These are phyloP conservation scores for Globisporangium cylindrosporum DNA, from an alignment of 352 stramenopile species.

Conservation along the genomic window DNA sequence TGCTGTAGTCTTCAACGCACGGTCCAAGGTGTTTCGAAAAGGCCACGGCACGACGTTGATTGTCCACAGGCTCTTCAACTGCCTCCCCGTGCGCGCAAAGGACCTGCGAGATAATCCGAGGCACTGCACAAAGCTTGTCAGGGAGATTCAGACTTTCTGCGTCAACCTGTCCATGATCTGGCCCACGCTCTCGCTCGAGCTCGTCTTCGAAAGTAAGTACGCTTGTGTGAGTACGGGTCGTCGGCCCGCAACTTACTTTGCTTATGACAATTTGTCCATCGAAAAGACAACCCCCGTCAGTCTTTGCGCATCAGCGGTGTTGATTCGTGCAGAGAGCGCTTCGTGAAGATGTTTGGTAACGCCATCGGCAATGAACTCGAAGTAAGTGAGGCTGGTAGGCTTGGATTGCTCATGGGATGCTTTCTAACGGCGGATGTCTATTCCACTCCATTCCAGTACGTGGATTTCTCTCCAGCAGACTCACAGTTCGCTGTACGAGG, in stretches of 20 bases:
- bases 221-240: not conserved
- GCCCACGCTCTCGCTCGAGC: constrained; percentile 55
- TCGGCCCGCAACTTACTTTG: not conserved
- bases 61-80: constrained; percentile 54
- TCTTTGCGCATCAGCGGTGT: constrained; percentile 15
- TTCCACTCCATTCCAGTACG: constrained; percentile 24
- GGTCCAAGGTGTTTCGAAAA: constrained; percentile 32
- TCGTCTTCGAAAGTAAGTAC: constrained; percentile 41
- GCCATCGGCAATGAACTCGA: constrained; percentile 40
- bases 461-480: constrained; percentile 23
- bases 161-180: constrained; percentile 69
- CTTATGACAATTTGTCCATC: not conserved
- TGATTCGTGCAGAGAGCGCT: constrained; percentile 31
- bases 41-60: constrained; percentile 46
- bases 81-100: constrained; percentile 53
- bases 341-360: constrained; percentile 38
- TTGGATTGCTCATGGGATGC: not conserved
- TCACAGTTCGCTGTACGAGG: constrained; percentile 40
- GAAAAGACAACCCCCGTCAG: constrained; percentile 12
- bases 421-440: not conserved
- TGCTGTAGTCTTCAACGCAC: constrained; percentile 55
- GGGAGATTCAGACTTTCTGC: constrained; percentile 47
- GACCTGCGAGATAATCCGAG: constrained; percentile 36
- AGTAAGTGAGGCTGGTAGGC: constrained; percentile 17
- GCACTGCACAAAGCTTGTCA: constrained; percentile 31